Evolutionary conservation across 768 basidiomycete genomes (phyloP).

Genomic region (Coprinopsis cinerea): DNA sequence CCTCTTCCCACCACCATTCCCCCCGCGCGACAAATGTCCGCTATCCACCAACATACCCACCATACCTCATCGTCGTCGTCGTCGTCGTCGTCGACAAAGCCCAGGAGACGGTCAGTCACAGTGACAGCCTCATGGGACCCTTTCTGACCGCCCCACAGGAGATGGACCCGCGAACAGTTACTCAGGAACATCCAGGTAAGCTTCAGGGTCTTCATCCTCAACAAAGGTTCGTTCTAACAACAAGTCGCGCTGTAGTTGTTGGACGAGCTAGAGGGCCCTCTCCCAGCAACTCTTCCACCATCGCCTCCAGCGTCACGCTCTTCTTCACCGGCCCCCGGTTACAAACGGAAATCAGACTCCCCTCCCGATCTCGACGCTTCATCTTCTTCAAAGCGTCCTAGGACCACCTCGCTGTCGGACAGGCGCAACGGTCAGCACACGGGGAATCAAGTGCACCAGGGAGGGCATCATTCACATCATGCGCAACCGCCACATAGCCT

Average conservation of each 20-base stretch:
- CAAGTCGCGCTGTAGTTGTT: constrained; percentile 27
- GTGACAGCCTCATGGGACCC: constrained; percentile 14
- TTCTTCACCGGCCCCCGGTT: constrained; percentile 37
- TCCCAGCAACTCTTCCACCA: constrained; percentile 43
- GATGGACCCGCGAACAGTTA: constrained; percentile 46
- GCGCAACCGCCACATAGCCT: constrained; percentile 19
- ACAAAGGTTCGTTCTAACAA: neutral
- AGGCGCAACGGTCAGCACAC: constrained; percentile 18
- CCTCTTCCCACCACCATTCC: constrained; percentile 41
- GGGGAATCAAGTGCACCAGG: constrained; percentile 20
- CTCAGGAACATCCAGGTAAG: constrained; percentile 44
- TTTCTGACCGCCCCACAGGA: constrained; percentile 29
- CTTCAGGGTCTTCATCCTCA: constrained; percentile 5
- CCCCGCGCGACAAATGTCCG: constrained; percentile 19
- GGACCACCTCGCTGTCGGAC: constrained; percentile 29
- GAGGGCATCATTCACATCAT: constrained; percentile 21
- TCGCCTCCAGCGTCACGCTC: constrained; percentile 48
- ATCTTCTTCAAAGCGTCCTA: constrained; percentile 36
- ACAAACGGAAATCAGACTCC: constrained; percentile 44
- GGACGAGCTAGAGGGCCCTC: constrained; percentile 33
- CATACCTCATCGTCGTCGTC: constrained; percentile 16
- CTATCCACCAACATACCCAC: constrained; percentile 16
- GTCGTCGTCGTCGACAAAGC: constrained; percentile 16
- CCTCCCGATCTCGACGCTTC: constrained; percentile 29
- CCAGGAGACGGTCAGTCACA: constrained; percentile 30